phyloP scores from a whole-genome alignment of 192 early-diverging fungal species.

The Kappamyces sp. region DNA sequence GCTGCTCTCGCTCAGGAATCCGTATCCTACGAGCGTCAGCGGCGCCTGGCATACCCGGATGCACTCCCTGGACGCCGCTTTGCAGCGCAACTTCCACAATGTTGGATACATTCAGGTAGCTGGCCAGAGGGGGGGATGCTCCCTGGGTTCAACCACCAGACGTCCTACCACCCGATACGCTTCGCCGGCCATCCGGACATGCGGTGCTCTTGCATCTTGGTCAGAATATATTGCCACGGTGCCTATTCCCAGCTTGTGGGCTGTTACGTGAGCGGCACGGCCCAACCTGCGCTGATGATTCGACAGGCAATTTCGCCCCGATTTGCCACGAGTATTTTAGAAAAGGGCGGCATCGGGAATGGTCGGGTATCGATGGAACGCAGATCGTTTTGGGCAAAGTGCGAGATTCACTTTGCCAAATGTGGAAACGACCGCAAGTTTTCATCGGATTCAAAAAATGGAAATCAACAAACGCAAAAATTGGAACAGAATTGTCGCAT shows the following conservation, averaged over 20 bases:
- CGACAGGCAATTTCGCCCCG: conserved; percentile 93
- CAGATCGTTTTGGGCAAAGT: too few species aligned
- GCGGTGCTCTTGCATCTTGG: conserved; percentile 77
- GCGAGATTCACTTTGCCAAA: too few species aligned
- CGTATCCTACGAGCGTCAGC: conserved; percentile 49
- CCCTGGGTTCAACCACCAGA: conserved; percentile 37
- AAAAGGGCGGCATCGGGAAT: conserved; percentile 48
- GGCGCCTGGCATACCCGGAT: conserved; percentile 52
- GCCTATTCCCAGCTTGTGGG: conserved; percentile 87
- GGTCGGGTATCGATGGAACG: too few species aligned
- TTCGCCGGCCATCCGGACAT: conserved; percentile 86
- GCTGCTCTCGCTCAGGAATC: conserved; percentile 89
- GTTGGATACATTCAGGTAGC: conserved; percentile 74
- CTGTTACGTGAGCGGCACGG: conserved; percentile 24
- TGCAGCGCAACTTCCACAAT: conserved; percentile 65
- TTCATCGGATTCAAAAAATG: too few species aligned
- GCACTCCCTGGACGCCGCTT: conserved; percentile 79
- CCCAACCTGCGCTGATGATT: conserved; percentile 68
- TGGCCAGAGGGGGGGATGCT: conserved; percentile 68
- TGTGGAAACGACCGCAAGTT: too few species aligned
- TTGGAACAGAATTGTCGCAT: too few species aligned
- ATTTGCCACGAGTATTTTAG: conserved; percentile 93
- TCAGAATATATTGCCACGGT: conserved; percentile 94
- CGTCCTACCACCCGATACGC: conserved; percentile 58
- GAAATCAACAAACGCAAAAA: too few species aligned